Evolutionary conservation across 2,329 filamentous ascomycete genomes (phyloP).

Genomic region (Ascomycota sp.): DNA sequence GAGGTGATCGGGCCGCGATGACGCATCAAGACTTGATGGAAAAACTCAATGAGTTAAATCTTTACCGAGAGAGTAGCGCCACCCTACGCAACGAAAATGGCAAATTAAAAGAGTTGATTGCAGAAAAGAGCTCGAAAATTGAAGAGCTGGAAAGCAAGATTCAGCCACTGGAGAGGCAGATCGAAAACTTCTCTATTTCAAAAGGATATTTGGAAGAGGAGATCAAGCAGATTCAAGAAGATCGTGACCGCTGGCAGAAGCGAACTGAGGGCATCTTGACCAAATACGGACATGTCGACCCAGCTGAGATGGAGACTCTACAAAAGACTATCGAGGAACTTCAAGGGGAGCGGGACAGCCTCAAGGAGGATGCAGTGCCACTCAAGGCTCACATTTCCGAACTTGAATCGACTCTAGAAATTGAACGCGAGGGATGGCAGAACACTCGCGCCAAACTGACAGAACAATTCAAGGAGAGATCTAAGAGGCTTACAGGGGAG

Average conservation of each 20-base stretch:
- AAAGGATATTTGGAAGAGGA: constrained; percentile 70
- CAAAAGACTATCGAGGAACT: constrained; percentile 55
- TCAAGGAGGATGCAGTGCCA: constrained; percentile 27
- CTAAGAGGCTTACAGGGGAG: constrained; percentile 30
- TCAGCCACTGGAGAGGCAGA: constrained; percentile 60
- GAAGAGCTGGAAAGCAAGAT: constrained; percentile 56
- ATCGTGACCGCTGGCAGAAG: constrained; percentile 89
- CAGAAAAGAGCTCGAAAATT: constrained; percentile 54
- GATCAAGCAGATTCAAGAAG: constrained; percentile 70
- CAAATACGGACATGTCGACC: constrained; percentile 89
- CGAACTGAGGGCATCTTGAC: constrained; percentile 87
- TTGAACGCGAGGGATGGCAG: constrained; percentile 33
- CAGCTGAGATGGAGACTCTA: constrained; percentile 74
- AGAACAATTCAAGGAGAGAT: constrained; percentile 42
- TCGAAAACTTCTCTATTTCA: constrained; percentile 66
- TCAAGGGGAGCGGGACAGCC: constrained; percentile 40
- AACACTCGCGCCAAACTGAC: constrained; percentile 31
- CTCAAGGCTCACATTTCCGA: constrained; percentile 33
- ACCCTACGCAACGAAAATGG: constrained; percentile 75
- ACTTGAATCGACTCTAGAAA: constrained; percentile 28
- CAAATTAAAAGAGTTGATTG: constrained; percentile 55
- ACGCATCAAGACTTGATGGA: constrained; percentile 83
- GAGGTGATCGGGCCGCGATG: constrained; percentile 51
- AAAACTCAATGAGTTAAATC: constrained; percentile 85
- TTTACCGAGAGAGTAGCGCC: constrained; percentile 86